These are phyloP conservation scores for Volvariella surrecta DNA, from an alignment of 1,284 basidiomycete genomes.

Conservation along the genomic window DNA sequence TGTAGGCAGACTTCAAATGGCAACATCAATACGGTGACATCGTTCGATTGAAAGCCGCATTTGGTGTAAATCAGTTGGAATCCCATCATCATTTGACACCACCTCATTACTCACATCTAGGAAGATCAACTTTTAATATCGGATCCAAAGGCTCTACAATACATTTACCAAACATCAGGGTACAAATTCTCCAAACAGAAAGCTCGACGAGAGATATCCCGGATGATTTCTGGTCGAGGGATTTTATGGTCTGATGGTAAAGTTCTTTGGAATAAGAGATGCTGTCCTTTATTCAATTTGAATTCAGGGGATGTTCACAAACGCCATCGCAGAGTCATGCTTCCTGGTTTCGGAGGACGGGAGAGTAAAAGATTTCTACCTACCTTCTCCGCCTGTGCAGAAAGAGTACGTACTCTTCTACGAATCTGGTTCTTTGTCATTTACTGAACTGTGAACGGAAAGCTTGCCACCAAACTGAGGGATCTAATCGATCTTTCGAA, in stretches of 20 bases:
- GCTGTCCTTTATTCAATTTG: no score
- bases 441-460: slow-evolving; percentile 1
- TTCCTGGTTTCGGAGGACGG: slow-evolving; percentile 26
- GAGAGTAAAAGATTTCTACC: slow-evolving; percentile 23
- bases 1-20: slow-evolving; percentile 28
- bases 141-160: slow-evolving; percentile 34
- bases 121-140: slow-evolving; percentile 30
- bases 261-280: no score
- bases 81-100: background rate
- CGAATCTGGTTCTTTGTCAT: background rate
- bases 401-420: slow-evolving; percentile 19
- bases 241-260: slow-evolving; percentile 22
- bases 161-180: slow-evolving; percentile 31
- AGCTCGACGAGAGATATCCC: slow-evolving; percentile 22
- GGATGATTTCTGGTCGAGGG: slow-evolving; percentile 20
- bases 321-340: slow-evolving; percentile 27
- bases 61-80: slow-evolving; percentile 20
- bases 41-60: slow-evolving; percentile 23
- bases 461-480: slow-evolving; percentile 40
- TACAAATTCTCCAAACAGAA: slow-evolving; percentile 27
- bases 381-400: slow-evolving; percentile 24
- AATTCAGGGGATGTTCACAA: slow-evolving; percentile 23
- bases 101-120: slow-evolving; percentile 14
- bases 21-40: slow-evolving; percentile 26
- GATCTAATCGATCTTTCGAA: slow-evolving; percentile 23